Percentiles rank a stretch among this genome's conserved stretches.
Conservation (phyloP, 495 filamentous ascomycete genomes). For the Neurospora intermedia region DNA sequence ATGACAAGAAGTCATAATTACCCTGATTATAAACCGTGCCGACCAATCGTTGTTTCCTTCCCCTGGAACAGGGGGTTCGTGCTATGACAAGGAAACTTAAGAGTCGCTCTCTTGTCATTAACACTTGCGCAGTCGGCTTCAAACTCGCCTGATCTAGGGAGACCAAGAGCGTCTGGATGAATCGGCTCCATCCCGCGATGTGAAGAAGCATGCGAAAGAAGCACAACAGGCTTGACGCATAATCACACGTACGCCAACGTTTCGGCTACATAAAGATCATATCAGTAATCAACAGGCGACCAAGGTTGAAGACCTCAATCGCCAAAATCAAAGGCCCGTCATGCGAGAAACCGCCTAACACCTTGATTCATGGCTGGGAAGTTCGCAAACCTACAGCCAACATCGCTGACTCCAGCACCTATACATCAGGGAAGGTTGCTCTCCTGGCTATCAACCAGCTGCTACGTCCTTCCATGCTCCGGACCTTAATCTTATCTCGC, state of each 20-base stretch:
- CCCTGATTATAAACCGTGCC: not conserved
- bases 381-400: not conserved
- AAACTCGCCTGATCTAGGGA: not conserved
- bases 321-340: not conserved
- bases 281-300: not conserved
- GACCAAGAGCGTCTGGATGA: not conserved
- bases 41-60: not conserved
- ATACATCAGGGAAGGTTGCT: not conserved
- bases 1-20: not conserved
- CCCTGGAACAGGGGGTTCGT: not conserved
- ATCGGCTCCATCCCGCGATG: not conserved
- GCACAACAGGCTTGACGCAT: not conserved
- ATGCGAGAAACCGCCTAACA: not conserved
- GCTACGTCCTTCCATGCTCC: not conserved
- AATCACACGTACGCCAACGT: not conserved
- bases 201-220: not conserved
- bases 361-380: not conserved
- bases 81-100: not conserved
- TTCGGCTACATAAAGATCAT: not conserved
- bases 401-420: not conserved
- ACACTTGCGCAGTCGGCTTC: not conserved
- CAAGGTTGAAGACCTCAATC: not conserved
- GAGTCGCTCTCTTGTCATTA: not conserved
- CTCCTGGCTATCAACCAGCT: not conserved
- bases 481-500: not conserved